Conservation (phyloP, 345 rosid species). For the Acer saccharum region DNA sequence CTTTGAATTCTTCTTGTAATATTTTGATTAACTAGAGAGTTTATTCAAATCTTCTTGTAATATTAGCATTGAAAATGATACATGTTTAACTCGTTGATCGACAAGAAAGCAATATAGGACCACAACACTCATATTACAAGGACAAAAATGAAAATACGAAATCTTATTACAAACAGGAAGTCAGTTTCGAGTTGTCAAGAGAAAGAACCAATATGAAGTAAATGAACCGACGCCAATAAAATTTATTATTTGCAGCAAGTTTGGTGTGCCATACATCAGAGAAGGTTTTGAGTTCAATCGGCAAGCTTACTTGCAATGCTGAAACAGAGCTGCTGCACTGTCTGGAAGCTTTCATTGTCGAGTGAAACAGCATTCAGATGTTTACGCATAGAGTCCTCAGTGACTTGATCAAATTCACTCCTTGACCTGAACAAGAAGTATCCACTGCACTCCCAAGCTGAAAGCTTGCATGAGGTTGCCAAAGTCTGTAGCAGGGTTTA, state of each 20-base stretch:
- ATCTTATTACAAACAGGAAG: constrained; percentile 1
- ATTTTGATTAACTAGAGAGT: too few species aligned
- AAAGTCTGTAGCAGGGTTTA: constrained; percentile 4
- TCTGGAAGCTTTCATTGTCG: constrained; percentile 27
- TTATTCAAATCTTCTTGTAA: too few species aligned
- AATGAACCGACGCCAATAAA: not conserved
- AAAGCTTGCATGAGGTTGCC: constrained; percentile 24
- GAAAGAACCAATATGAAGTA: not conserved
- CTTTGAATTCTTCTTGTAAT: constrained; percentile 3
- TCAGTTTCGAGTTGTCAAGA: not conserved
- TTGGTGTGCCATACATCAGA: constrained; percentile 24
- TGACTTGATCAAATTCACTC: constrained; percentile 35
- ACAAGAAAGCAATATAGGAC: not conserved
- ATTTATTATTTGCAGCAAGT: not conserved
- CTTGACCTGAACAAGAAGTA: constrained; percentile 35
- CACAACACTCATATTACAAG: not conserved
- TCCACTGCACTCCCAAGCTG: constrained; percentile 48
- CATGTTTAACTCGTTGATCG: too few species aligned
- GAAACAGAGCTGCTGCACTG: constrained; percentile 35
- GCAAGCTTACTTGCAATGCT: constrained; percentile 29
- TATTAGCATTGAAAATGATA: too few species aligned
- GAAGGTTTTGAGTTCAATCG: constrained; percentile 2
- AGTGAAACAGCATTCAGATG: constrained; percentile 31
- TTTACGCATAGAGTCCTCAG: constrained; percentile 28
- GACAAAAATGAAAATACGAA: not conserved